Conservation (phyloP, 257 asterid species). For the Solanum chilense region DNA sequence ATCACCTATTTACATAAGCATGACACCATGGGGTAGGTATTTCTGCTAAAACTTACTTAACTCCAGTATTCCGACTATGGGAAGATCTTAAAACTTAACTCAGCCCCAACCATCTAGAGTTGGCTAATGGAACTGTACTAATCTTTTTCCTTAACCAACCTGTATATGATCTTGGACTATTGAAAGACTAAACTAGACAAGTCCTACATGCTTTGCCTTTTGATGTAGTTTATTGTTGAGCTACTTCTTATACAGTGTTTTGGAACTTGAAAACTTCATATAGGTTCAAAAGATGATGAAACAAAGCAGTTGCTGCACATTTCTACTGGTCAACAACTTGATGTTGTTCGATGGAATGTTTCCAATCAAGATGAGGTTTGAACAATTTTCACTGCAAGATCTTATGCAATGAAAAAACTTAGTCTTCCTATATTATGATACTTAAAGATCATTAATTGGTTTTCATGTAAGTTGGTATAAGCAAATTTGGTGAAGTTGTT, state of each 20-base stretch:
- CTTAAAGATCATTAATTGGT: background rate
- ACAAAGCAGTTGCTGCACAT: slow-evolving; percentile 67
- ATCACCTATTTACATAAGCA: background rate
- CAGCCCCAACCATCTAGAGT: background rate
- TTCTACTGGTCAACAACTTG: slow-evolving; percentile 50
- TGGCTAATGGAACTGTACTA: background rate
- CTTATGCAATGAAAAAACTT: background rate
- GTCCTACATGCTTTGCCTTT: background rate
- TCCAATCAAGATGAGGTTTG: slow-evolving; percentile 87
- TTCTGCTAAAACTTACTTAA: background rate
- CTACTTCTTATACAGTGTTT: background rate
- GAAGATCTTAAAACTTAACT: background rate
- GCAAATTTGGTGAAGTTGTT: background rate
- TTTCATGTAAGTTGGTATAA: background rate
- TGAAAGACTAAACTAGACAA: background rate
- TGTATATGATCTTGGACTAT: background rate
- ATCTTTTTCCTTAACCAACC: background rate
- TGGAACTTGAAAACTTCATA: slow-evolving; percentile 2
- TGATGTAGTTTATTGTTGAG: background rate
- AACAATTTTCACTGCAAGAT: background rate
- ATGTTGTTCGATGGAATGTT: slow-evolving; percentile 75
- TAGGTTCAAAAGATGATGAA: slow-evolving; percentile 57
- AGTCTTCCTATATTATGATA: background rate
- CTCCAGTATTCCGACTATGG: background rate
- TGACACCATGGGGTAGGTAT: background rate